Evolutionary conservation across 2,329 filamentous ascomycete species (phyloP).

Genomic region (Colletotrichum sidae): DNA sequence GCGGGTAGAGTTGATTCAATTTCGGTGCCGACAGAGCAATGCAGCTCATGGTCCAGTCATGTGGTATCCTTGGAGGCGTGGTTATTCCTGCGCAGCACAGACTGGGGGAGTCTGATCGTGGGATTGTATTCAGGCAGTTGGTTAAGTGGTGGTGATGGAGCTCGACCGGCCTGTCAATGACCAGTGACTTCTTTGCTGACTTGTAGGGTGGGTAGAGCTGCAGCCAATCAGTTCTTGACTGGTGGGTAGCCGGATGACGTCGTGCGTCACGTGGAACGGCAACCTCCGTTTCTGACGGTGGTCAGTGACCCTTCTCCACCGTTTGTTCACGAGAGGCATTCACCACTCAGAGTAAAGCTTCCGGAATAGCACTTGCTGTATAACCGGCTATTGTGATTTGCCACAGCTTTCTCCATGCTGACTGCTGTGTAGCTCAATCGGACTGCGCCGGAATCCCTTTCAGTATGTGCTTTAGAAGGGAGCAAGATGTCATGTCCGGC

Average conservation of each 20-base stretch:
- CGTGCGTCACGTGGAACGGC: slow-evolving; percentile 2
- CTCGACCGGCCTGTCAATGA: slow-evolving; percentile 12
- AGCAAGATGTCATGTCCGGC: slow-evolving; percentile 1
- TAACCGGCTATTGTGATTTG: no score
- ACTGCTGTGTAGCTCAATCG: not conserved
- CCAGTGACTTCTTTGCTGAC: not conserved
- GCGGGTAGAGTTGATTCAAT: slow-evolving; percentile 19
- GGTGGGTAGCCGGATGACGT: slow-evolving; percentile 26
- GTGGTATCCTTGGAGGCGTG: slow-evolving; percentile 16
- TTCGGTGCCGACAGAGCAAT: slow-evolving; percentile 33
- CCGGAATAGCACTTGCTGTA: no score
- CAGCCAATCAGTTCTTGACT: not conserved
- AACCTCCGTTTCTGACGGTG: not conserved
- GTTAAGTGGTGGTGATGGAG: slow-evolving; percentile 19
- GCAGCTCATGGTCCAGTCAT: slow-evolving; percentile 27
- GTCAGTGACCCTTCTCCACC: not conserved
- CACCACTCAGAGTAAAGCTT: no score
- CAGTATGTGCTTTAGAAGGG: slow-evolving; percentile 2
- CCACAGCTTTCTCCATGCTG: no score
- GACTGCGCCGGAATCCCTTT: not conserved
- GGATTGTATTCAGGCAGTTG: not conserved
- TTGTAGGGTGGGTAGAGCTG: slow-evolving; percentile 4
- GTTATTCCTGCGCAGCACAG: slow-evolving; percentile 26
- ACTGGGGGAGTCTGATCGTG: slow-evolving; percentile 34
- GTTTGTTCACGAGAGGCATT: no score